A percentile compares a stretch with the other conserved stretches of the same genome.
phyloP scores from a whole-genome alignment of 257 asterid species.

The Solanum tacnaense region DNA sequence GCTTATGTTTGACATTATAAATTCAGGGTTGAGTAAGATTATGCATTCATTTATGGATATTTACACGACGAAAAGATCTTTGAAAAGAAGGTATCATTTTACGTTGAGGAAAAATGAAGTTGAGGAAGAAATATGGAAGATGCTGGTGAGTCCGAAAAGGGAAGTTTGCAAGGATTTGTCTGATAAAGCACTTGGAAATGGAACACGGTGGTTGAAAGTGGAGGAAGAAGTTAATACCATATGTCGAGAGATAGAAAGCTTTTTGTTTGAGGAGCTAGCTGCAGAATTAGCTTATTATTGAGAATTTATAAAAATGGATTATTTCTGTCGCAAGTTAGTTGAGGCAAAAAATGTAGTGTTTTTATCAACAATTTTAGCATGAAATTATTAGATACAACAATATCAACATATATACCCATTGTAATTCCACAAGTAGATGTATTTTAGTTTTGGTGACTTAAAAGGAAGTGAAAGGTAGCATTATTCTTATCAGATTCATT shows the following conservation, averaged over 20 bases:
- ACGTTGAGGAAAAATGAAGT: background rate
- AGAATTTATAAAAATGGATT: background rate
- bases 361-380: background rate
- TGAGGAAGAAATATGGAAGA: background rate
- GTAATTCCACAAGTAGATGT: background rate
- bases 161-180: background rate
- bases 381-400: background rate
- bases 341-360: background rate
- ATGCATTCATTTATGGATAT: background rate
- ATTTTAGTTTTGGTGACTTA: background rate
- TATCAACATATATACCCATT: background rate
- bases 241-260: background rate
- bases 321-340: background rate
- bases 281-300: background rate
- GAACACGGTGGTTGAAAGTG: background rate
- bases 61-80: background rate
- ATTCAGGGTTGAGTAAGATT: background rate
- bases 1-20: background rate
- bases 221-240: background rate
- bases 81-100: background rate
- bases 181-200: background rate
- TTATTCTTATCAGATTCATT: background rate
- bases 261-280: background rate
- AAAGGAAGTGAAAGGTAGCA: background rate
- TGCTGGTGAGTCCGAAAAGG: background rate